Evolutionary conservation across 148 eudicot species (phyloP), one percentile per base, ranked within the genome.

Genomic region (Drosera capensis): DNA sequence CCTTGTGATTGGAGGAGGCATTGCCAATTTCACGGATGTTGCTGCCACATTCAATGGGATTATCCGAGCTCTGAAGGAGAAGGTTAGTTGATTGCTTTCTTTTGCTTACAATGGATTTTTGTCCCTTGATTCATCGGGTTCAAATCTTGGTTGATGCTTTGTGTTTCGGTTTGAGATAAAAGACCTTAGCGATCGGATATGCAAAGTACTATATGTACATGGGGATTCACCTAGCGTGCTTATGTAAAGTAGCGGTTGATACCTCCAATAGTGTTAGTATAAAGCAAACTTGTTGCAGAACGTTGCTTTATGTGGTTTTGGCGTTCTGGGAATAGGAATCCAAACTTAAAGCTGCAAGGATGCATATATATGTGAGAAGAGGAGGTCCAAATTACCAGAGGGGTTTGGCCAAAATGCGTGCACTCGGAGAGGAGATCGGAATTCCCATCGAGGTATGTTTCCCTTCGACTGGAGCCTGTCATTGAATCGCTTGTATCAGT

Each of bases 21-120:
- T 86, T 25, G 87, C 96, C 15, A 86, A 86, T 71, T 86, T 86
- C 56, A 86, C 96, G 29, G 93, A 86, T 56, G 96, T 86, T 60
- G 96, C 94, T 40, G 81, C 96, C n/a, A 86, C 96, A 41, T 86
- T 86, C 49, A 86, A 25, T 52, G 87, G 94, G 42, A 84, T 79
- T 47, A 83, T 84, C 45, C 50, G 74, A 39, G 84, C 94, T 20
- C 71, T 84, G 14, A 67, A 59, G 48, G 87, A 84, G 44, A 84
- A 84, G 88, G 87, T 71, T 36, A 6, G 48, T 14, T 18, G 23
- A 0, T 25, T 19, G 16, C 8, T 8, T 14, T 16, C 22, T 8
- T 29, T 25, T 2, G 15, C 25, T 8, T 34, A 14, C 8, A 23
- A 23, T 41, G 13, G 47, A 38, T 51, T 11, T 53, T 30, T 45